Percentiles rank a stretch among this genome's conserved stretches.
phyloP scores from a whole-genome alignment of 495 filamentous ascomycete genomes.

The Halenospora varia region DNA sequence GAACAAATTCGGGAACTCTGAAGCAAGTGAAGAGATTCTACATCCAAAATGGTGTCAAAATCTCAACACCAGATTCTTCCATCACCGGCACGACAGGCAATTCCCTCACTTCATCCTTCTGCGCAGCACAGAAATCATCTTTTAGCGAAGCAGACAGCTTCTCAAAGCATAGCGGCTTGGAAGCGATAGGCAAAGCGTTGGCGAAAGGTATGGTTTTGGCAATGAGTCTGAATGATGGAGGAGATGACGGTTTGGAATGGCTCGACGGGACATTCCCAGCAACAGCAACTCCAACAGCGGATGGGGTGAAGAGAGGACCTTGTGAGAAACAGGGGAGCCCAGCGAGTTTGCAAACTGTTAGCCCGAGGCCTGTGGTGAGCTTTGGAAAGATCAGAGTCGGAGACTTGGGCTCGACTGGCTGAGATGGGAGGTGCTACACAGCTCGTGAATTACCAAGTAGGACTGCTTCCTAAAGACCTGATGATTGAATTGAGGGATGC shows the following conservation, averaged over 20 bases:
- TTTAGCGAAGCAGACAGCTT: constrained; percentile 57
- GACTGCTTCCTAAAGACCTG: no score
- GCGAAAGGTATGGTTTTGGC: constrained; percentile 61
- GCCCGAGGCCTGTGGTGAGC: background rate
- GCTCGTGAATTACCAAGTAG: no score
- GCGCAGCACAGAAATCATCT: constrained; percentile 51
- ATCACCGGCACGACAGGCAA: constrained; percentile 48
- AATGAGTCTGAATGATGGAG: constrained; percentile 67
- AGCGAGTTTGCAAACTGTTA: background rate
- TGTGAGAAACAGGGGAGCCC: background rate
- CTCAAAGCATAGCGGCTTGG: constrained; percentile 50
- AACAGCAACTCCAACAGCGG: constrained; percentile 36
- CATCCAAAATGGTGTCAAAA: constrained; percentile 56
- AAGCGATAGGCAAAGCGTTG: constrained; percentile 49
- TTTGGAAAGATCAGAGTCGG: background rate
- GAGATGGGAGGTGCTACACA: no score
- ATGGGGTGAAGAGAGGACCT: background rate
- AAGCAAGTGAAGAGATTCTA: constrained; percentile 60
- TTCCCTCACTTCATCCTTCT: constrained; percentile 55
- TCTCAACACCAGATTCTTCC: constrained; percentile 42
- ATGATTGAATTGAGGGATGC: no score
- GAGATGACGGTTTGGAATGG: constrained; percentile 75
- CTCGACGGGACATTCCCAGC: constrained; percentile 72
- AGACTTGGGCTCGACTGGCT: background rate
- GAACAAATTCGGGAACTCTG: constrained; percentile 50